Evolutionary conservation across 257 asterid species (phyloP).

Genomic region (Eustoma russellianum): DNA sequence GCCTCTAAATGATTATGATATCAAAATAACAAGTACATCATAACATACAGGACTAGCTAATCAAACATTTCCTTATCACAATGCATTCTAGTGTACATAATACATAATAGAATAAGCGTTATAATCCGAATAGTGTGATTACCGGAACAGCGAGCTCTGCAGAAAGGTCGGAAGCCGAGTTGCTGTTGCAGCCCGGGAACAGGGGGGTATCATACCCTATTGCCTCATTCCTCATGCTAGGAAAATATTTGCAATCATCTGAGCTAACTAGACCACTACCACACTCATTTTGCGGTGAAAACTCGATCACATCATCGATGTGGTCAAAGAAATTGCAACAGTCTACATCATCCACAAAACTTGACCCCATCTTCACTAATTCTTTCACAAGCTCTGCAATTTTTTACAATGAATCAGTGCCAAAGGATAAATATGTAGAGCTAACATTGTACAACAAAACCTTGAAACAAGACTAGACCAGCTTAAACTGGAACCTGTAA

Average conservation of each 20-base stretch:
- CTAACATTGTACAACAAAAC: slow-evolving; percentile 3
- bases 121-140: slow-evolving; percentile 9
- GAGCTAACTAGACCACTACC: slow-evolving; percentile 33
- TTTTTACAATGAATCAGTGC: neutral
- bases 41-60: neutral
- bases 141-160: slow-evolving; percentile 88
- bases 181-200: slow-evolving; percentile 31
- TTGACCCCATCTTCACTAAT: slow-evolving; percentile 42
- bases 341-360: slow-evolving; percentile 59
- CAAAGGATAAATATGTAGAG: neutral
- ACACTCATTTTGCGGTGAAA: slow-evolving; percentile 61
- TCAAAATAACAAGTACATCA: too few species aligned
- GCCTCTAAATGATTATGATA: too few species aligned
- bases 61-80: neutral
- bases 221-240: slow-evolving; percentile 59
- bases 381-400: slow-evolving; percentile 18
- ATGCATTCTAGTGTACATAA: too few species aligned
- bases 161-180: slow-evolving; percentile 45
- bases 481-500: too few species aligned
- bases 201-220: slow-evolving; percentile 38
- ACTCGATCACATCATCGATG: slow-evolving; percentile 82
- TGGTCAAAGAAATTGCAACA: slow-evolving; percentile 83
- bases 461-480: too few species aligned
- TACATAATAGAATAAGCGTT: neutral
- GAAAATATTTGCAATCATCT: slow-evolving; percentile 41